Evolutionary conservation across 116 monocot genomes (phyloP).

Genomic region (Trichopus zeylanicus): DNA sequence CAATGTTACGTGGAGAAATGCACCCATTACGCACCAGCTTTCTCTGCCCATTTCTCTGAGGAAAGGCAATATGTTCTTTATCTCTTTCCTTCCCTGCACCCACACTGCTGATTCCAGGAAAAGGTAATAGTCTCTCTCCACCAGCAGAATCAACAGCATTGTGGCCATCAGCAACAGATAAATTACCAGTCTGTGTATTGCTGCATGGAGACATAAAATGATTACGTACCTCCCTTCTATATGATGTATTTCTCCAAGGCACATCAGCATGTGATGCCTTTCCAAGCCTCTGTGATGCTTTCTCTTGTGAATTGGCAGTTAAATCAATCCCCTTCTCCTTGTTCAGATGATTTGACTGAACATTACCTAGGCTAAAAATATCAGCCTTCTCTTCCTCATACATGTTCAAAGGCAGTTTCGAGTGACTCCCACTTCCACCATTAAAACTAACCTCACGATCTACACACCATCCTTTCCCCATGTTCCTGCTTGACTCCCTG

Average conservation of each 20-base stretch:
- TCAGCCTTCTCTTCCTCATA: background rate
- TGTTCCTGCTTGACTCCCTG: background rate
- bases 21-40: conserved; percentile 4
- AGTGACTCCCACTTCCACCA: background rate
- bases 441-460: background rate
- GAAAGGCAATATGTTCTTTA: background rate
- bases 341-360: background rate
- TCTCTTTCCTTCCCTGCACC: background rate
- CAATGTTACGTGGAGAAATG: conserved; percentile 3
- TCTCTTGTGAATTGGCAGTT: background rate
- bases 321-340: conserved; percentile 13
- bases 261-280: background rate
- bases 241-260: conserved; percentile 2
- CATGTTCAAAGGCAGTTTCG: background rate
- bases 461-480: background rate
- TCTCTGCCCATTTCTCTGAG: conserved; percentile 2
- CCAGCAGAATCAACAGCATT: background rate
- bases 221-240: conserved; percentile 9
- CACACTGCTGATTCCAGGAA: background rate
- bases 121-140: background rate
- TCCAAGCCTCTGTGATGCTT: background rate
- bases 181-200: background rate
- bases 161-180: background rate
- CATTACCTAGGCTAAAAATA: background rate
- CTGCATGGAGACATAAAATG: conserved; percentile 6